Evolutionary conservation across 257 asterid genomes (phyloP), one percentile per base, ranked within the genome.

Genomic region (Echites panduratus): DNA sequence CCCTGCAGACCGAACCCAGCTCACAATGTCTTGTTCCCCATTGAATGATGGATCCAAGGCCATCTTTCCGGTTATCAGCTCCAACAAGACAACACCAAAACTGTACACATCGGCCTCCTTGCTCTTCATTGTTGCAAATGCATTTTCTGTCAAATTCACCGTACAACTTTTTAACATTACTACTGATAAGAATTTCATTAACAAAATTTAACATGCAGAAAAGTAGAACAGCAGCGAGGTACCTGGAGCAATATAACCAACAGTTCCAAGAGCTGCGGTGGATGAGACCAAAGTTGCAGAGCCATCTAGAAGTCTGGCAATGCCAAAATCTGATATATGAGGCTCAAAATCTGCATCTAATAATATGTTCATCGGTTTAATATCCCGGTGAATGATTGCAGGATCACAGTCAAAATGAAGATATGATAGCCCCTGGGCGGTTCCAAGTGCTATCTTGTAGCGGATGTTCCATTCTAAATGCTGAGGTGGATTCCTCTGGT

Each of bases 171-270:
- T 4, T 17, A 14, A 45, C 7, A 47, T 27, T 32, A 68, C 38
- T 26, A 9, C 20, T 4, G 26, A 68, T 48, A 47, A 24, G 41
- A 24, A 5, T 45, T 6, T 9, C 9, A 1, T 22, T 26, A 41
- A 48, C 13, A 44, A 11, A 50, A 47, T 12, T 48, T 20, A 12
- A 4, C 66, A 59, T 27, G 20, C 43, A 49, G 5, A 41, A 17
- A 24, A 6, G 8, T 26, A 2, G 38, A 32, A 3, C 38, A 32
- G 38, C 38, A 32, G 38, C 38, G 24, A 47, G 61, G 67, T 88
- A 91, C 95, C 96, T 83, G 96, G 96, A 79, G 97, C 96, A 69
- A 91, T 85, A 80, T 89, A 91, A 26, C 96, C 96, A 45, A 82
- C 69, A n/a, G 95, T 89, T 57, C 97, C 97, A 74, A 78, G 85